phyloP scores from a whole-genome alignment of 352 stramenopile species.

The Thalassiosira ordinaria region DNA sequence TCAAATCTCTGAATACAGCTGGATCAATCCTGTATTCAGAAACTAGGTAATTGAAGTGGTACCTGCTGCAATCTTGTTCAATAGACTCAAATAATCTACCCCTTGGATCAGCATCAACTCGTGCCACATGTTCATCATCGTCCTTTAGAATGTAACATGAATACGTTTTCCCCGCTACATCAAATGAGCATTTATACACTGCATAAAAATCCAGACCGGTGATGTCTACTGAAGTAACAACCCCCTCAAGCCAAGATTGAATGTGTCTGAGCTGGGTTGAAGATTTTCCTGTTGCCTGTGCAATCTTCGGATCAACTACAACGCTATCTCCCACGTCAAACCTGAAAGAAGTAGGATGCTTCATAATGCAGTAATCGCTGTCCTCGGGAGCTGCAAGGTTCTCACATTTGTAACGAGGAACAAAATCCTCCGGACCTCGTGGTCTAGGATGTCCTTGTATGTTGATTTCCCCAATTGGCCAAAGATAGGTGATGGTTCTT shows the following conservation, averaged over 20 bases:
- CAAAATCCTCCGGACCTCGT: not conserved
- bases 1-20: constrained; percentile 14
- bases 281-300: no score
- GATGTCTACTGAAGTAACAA: constrained; percentile 5
- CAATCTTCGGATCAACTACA: constrained; percentile 7
- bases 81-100: constrained; percentile 32
- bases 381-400: not conserved
- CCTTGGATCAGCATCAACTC: constrained; percentile 13
- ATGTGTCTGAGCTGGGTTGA: no score
- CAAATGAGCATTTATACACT: constrained; percentile 32
- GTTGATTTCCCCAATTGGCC: not conserved
- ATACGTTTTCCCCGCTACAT: not conserved
- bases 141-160: constrained; percentile 25
- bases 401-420: not conserved
- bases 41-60: constrained; percentile 31
- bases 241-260: no score
- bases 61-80: constrained; percentile 21
- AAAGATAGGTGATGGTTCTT: not conserved
- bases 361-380: constrained; percentile 15
- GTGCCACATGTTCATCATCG: constrained; percentile 36
- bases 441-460: not conserved
- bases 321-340: constrained; percentile 27
- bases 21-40: constrained; percentile 37
- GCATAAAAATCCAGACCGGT: not conserved
- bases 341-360: constrained; percentile 17